Base-by-base conservation (phyloP, 2,329 filamentous ascomycete species). In the Colletotrichum trifolii region DNA sequence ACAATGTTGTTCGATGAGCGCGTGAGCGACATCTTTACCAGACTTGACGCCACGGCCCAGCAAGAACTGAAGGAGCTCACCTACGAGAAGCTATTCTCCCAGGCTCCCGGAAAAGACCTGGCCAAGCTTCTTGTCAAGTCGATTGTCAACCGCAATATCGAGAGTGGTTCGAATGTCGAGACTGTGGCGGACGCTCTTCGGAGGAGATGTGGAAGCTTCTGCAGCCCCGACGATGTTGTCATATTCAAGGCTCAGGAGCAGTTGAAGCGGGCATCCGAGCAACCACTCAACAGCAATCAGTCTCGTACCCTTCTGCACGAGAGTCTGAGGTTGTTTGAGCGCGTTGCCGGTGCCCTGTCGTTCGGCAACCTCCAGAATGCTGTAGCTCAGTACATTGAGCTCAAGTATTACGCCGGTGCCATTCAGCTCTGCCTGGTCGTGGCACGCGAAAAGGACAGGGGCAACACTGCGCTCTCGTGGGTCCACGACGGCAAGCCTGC, bases 231-330 rank as follows among this genome's bases (percentile, higher is more conserved):
- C 69, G 96, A 99, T 79, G 96, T 98, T 2, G 89, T 98, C 69
- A 95, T 97, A 70, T 99, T 99, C 88, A 98, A 97, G 78, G 96
- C 96, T 0, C 95, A 98, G 75, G 96, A 99, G 77, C 92, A 95
- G 72, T 82, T 98, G 57, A 96, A 97, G 82, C 88, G 93, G 70
- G 95, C 95, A 1, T 89, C 90, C 2, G 94, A 97, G 75, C 88
- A 92, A 52, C 88, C 89, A 9, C 82, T 85, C 5, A 93, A 94
- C 72, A 89, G 89, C 4, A 95, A 94, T 70, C 83, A 88, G 56
- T 92, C 91, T 6, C 89, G 94, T 39, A 89, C 89, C 48, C 81
- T 97, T 40, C 84, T 99, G 25, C 94, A 94, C 70, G 95, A 98
- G 76, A 97, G 94, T 77, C 78, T 97, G 71, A 88, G 89, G 57